Percentiles rank a stretch among this genome's conserved stretches.
Evolutionary conservation across 202 grass and related monocot genomes (phyloP).

Genomic region (Alloteropsis angusta): DNA sequence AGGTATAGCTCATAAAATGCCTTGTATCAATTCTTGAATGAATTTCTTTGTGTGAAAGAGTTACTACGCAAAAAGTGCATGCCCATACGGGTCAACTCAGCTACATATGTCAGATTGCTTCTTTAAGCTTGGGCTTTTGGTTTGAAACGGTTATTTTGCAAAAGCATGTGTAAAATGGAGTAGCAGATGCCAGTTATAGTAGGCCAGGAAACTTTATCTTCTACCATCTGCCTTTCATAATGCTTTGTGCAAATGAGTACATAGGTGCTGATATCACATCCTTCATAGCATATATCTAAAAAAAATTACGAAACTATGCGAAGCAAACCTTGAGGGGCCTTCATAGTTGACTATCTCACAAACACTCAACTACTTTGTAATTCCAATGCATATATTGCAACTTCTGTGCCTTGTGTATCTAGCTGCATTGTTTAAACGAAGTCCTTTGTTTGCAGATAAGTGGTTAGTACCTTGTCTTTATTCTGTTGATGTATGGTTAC

Average conservation of each 20-base stretch:
- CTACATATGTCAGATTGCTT: neutral
- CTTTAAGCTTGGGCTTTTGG: neutral
- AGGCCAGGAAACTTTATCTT: neutral
- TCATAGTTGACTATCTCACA: no score
- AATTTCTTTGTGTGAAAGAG: neutral
- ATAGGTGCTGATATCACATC: neutral
- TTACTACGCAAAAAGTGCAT: neutral
- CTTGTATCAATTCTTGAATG: neutral
- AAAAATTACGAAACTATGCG: no score
- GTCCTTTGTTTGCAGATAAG: neutral
- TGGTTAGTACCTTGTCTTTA: neutral
- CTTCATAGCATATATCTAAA: neutral
- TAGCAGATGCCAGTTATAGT: neutral
- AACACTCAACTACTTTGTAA: no score
- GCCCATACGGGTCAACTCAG: neutral
- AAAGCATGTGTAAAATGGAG: neutral
- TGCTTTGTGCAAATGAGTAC: neutral
- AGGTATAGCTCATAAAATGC: conserved; percentile 25
- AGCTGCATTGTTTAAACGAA: neutral
- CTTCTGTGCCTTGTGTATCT: no score
- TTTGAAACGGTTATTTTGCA: neutral
- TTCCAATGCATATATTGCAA: no score
- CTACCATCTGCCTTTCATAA: neutral
- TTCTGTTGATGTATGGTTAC: neutral
- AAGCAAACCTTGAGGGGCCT: no score